Evolutionary conservation across 352 stramenopile genomes (phyloP), one percentile per base, ranked within the genome.

Genomic region (Pythium oligandrum): DNA sequence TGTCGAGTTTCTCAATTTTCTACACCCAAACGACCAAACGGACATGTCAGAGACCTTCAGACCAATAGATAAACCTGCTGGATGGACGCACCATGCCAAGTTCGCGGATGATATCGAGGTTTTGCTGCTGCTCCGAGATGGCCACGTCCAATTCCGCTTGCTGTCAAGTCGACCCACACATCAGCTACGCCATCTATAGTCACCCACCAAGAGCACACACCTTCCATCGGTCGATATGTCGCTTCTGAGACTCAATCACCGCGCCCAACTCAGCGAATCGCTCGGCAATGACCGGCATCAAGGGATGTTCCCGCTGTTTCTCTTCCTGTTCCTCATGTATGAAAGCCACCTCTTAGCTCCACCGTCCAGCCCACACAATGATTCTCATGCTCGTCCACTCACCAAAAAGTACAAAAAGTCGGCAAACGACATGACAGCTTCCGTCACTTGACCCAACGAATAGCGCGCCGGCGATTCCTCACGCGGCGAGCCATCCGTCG

Each of bases 171-270:
- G 17, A 26, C 17, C 17, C 17, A 26, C 17, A 26, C 17, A 26
- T 26, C 17, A 26, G 17, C 17, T 26, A 26, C 17, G 17, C 17
- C 17, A 26, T 48, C 8, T 35, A 43, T 30, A 53, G n/a, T 9
- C 38, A 4, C 31, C 11, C 11, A 40, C 30, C 4, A 31, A 34
- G 3, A 6, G 8, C 4, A 37, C 48, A 46, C 33, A 68, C 75
- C 72, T 93, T 93, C 83, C 83, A 93, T 30, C 74, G 76, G 51
- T 93, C 80, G 36, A 90, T 91, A 45, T 93, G 77, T 43, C 78
- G 70, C 65, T 93, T 93, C 63, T 93, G 83, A 12, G 78, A 88
- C 72, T 93, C 80, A 56, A 93, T 93, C 3, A 93, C 78, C 1
- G 78, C 70, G 5, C 83, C 83, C 7, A 93, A 66, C 51, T 93